Conservation (phyloP, 2,329 filamentous ascomycete genomes). For the Coniella lustricola region DNA sequence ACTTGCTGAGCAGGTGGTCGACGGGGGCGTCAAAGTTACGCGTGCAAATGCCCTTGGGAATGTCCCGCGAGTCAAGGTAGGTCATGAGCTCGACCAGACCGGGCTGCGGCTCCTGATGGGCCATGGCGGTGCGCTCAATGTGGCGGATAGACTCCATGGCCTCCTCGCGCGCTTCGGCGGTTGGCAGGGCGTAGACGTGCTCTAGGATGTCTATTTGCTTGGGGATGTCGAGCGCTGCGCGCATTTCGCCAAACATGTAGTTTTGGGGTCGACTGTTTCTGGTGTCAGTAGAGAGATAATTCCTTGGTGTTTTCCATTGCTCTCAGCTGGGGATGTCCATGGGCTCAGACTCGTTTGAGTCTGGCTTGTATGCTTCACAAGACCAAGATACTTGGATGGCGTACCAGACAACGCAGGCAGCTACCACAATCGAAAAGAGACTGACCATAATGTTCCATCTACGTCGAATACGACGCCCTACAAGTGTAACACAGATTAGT, state of each 20-base stretch:
- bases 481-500: constrained; percentile 3
- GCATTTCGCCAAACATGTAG: constrained; percentile 94
- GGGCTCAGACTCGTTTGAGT: too few species aligned
- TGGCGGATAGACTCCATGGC: constrained; percentile 68
- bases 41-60: constrained; percentile 84
- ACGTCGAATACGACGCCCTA: constrained; percentile 79
- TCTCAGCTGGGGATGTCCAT: too few species aligned
- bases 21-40: constrained; percentile 86
- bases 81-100: constrained; percentile 73
- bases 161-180: constrained; percentile 44
- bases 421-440: constrained; percentile 16
- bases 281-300: too few species aligned
- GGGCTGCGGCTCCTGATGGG: constrained; percentile 69
- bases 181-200: constrained; percentile 71
- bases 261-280: constrained; percentile 70
- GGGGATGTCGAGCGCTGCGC: constrained; percentile 62
- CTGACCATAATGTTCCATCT: constrained; percentile 87
- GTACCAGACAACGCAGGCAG: not conserved
- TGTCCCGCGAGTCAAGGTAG: constrained; percentile 60
- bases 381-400: too few species aligned
- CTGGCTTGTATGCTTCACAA: not conserved
- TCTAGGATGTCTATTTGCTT: constrained; percentile 77
- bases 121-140: constrained; percentile 80
- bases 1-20: constrained; percentile 65
- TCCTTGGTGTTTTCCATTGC: too few species aligned